These are phyloP conservation scores for Yamadazyma phyllophila DNA, from an alignment of 805 yeast species.

Conservation along the genomic window DNA sequence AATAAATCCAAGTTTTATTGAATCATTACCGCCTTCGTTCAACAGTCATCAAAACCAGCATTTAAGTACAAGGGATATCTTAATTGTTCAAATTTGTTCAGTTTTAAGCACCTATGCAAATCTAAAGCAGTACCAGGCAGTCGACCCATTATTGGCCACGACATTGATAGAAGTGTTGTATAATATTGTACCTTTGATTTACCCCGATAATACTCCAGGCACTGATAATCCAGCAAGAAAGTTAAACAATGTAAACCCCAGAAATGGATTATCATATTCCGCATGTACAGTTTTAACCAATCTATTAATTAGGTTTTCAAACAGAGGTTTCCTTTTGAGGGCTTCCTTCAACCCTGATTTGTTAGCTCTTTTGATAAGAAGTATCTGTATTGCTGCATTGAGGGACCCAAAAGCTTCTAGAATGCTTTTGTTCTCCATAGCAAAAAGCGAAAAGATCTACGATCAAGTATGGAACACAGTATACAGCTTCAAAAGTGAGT, in stretches of 20 bases:
- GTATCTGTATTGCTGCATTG: conserved; percentile 52
- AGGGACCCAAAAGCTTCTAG: conserved; percentile 52
- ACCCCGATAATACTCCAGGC: conserved; percentile 22
- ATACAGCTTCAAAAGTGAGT: conserved; percentile 23
- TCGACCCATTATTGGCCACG: conserved; percentile 32
- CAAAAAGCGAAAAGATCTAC: conserved; percentile 40
- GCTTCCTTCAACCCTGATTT: conserved; percentile 49
- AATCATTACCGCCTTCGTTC: conserved; percentile 52
- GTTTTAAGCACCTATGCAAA: conserved; percentile 25
- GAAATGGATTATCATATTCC: conserved; percentile 49
- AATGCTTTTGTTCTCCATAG: conserved; percentile 50
- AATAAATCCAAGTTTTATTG: conserved; percentile 46
- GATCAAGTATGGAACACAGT: conserved; percentile 35
- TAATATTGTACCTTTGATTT: conserved; percentile 46
- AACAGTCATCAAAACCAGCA: conserved; percentile 1
- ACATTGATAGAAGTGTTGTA: conserved; percentile 59
- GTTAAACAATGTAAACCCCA: conserved; percentile 30
- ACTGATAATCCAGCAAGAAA: conserved; percentile 22
- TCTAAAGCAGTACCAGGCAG: conserved; percentile 20
- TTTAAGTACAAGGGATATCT: conserved; percentile 61
- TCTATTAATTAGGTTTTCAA: conserved; percentile 38
- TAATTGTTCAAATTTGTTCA: conserved; percentile 51
- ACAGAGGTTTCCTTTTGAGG: conserved; percentile 33
- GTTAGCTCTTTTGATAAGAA: conserved; percentile 56
- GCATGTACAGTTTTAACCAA: conserved; percentile 49